A percentile compares a stretch with the other conserved stretches of the same genome.
Conservation (phyloP, 2,329 filamentous ascomycete species). For the Aureobasidium musti region DNA sequence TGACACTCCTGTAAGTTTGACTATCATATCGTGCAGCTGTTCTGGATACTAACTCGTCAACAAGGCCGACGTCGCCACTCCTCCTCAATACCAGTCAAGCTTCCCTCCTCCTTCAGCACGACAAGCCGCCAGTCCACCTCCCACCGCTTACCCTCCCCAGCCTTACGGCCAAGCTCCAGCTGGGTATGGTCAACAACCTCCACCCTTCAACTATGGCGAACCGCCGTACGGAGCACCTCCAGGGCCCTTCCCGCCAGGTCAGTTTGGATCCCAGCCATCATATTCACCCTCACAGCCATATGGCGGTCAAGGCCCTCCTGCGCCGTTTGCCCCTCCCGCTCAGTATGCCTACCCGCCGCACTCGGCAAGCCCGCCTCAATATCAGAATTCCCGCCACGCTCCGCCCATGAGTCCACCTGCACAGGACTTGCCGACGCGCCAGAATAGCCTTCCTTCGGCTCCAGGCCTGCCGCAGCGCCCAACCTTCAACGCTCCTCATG, state of each 20-base stretch:
- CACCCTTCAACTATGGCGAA: constrained; percentile 27
- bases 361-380: constrained; percentile 43
- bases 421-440: constrained; percentile 47
- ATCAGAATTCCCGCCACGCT: constrained; percentile 24
- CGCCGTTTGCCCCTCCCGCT: constrained; percentile 24
- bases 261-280: constrained; percentile 35
- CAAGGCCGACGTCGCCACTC: constrained; percentile 28
- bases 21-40: neutral
- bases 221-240: constrained; percentile 27
- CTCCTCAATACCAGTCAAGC: constrained; percentile 16
- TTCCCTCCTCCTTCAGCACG: constrained; percentile 25
- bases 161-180: constrained; percentile 45
- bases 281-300: constrained; percentile 39
- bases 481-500: constrained; percentile 56
- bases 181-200: constrained; percentile 17
- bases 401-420: constrained; percentile 30
- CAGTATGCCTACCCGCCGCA: constrained; percentile 31
- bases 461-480: constrained; percentile 63
- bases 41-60: neutral
- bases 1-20: constrained; percentile 28
- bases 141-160: constrained; percentile 38
- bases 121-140: constrained; percentile 14
- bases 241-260: constrained; percentile 31
- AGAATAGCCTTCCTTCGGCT: constrained; percentile 57
- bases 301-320: constrained; percentile 28